These are phyloP conservation scores for Breviolum minutum DNA, from an alignment of 73 alveolate genomes.

Conservation along the genomic window DNA sequence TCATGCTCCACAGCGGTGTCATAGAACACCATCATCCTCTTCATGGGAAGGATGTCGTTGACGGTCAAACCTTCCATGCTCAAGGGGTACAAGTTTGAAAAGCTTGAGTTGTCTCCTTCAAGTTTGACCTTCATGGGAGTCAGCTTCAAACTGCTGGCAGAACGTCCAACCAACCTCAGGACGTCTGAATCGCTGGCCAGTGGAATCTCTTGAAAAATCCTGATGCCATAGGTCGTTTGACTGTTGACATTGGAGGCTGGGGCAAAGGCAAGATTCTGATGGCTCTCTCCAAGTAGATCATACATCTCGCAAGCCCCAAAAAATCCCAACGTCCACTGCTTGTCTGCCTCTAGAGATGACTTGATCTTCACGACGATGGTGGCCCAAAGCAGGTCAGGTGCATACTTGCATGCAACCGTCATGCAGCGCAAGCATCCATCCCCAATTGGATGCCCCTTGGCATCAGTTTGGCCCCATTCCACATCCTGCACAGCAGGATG, in stretches of 20 bases:
- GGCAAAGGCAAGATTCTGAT: background rate
- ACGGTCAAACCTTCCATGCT: background rate
- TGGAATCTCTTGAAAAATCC: background rate
- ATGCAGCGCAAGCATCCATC: background rate
- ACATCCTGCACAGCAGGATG: background rate
- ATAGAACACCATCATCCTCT: slow-evolving; percentile 9
- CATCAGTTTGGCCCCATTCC: background rate
- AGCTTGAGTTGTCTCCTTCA: background rate
- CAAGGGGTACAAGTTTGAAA: background rate
- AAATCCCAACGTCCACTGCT: background rate
- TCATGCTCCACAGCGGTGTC: background rate
- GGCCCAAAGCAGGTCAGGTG: background rate
- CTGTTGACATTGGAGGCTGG: background rate
- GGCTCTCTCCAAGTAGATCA: no score
- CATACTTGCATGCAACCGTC: background rate
- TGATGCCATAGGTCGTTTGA: background rate
- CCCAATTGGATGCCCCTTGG: background rate
- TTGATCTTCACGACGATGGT: background rate
- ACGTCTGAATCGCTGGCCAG: background rate
- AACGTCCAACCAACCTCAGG: no score
- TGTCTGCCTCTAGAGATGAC: background rate
- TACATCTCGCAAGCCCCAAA: background rate
- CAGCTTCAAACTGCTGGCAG: background rate
- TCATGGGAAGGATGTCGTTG: background rate
- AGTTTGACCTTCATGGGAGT: background rate